A percentile compares a stretch with the other conserved stretches of the same genome.
Conservation (phyloP, 2,329 filamentous ascomycete genomes). For the Diaporthe eres region DNA sequence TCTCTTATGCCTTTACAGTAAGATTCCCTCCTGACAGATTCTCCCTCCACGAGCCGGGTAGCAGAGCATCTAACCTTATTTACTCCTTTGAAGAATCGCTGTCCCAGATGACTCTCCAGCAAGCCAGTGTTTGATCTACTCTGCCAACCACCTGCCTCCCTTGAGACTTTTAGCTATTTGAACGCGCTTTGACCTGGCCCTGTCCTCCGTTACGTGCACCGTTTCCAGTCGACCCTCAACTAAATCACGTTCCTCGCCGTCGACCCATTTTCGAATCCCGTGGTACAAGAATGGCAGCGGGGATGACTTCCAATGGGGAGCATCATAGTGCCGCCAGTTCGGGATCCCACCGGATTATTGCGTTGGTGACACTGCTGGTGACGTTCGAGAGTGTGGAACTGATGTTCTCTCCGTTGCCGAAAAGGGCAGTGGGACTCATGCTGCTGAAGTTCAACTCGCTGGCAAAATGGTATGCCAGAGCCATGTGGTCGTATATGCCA, state of each 20-base stretch:
- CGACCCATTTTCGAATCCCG: not conserved
- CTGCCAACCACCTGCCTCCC: constrained; percentile 7
- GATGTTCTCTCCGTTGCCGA: not conserved
- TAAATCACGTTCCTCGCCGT: not conserved
- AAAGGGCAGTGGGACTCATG: not conserved
- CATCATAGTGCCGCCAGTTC: not conserved
- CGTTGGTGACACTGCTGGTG: not conserved
- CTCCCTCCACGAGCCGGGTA: not conserved
- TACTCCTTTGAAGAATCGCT: not conserved
- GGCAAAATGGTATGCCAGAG: not conserved
- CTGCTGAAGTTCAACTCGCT: not conserved
- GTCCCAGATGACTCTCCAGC: not conserved
- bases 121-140: not conserved
- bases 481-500: not conserved
- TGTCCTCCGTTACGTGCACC: not conserved
- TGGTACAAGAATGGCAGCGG: not conserved
- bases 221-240: not conserved
- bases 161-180: not conserved
- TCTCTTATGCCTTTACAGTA: not conserved
- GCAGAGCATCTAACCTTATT: not conserved
- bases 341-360: not conserved
- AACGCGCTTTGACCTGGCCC: not conserved
- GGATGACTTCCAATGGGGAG: constrained; percentile 10
- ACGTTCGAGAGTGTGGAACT: not conserved
- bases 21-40: not conserved